Evolutionary conservation across 2,329 filamentous ascomycete genomes (phyloP), one percentile per base, ranked within the genome.

Genomic region (Xylariaceae sp.): DNA sequence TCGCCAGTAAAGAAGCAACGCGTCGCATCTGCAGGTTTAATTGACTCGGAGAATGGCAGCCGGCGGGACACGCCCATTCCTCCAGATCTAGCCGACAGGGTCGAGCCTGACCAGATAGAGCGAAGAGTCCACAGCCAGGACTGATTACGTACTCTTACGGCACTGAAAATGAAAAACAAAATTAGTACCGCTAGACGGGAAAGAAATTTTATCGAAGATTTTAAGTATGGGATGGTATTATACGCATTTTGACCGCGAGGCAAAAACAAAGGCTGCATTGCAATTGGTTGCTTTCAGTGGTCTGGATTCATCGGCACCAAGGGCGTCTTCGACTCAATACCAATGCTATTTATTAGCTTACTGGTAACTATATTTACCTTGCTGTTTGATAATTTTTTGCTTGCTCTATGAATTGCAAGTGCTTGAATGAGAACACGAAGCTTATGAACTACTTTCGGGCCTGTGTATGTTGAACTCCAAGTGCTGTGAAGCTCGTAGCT

Each of bases 21-120:
- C 32, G 60, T 71, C 18, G 66, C 61, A 5, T 70, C 67, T 6
- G 58, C 61, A 46, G 68, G 70, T 13, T 48, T 66, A 3, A 59
- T 65, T 39, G 63, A 68, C n/a, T 46, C 62, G 2, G 64, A 65
- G 20, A 65, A 67, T 15, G 67, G 67, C 18, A 65, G 50, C 21
- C 60, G 68, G 50, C 63, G 67, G 49, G 72, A 75, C 23, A 72
- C 70, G 16, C 72, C 72, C 6, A 68, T 73, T 21, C 70, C 70
- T 1, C 66, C 69, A 5, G 68, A 69, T 37, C 45, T 71, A 42
- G 55, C 66, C 37, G 57, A 45, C n/a, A 39, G 26, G 8, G 21
- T 20, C 10, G 29, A 51, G 16, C 2, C 20, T 3, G 15, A 13
- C 3, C 9, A 52, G 21, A 11, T 44, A 2, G 10, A 16, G 18